Percentiles rank a stretch among this genome's conserved stretches.
phyloP scores from a whole-genome alignment of 2,329 filamentous ascomycete species.

The Colletotrichum sp. region DNA sequence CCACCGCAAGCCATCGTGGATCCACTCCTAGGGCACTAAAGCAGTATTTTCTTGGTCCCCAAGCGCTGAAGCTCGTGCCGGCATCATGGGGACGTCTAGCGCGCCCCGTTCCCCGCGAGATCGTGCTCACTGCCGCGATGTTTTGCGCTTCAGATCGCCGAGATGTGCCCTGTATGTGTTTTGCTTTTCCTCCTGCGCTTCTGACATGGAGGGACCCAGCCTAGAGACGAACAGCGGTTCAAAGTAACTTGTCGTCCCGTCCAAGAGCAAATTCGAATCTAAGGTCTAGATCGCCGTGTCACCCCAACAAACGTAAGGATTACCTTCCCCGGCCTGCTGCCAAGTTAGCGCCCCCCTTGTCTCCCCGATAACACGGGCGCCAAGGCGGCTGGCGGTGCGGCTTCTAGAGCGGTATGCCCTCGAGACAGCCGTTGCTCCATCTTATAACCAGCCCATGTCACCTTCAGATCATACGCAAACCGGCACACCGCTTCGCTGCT shows the following conservation, averaged over 20 bases:
- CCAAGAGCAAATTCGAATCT: not conserved
- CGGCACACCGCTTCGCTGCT: not conserved
- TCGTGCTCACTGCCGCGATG: not conserved
- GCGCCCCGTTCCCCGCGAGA: not conserved
- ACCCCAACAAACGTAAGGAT: not conserved
- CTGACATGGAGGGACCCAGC: not conserved
- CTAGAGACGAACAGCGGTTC: not conserved
- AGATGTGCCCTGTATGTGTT: not conserved
- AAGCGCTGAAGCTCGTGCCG: not conserved
- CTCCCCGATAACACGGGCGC: conserved; percentile 6
- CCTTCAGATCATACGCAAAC: not conserved
- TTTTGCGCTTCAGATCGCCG: not conserved
- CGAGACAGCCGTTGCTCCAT: conserved; percentile 9
- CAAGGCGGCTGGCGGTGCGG: conserved; percentile 22
- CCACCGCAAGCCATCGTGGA: not conserved
- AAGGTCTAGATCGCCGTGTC: not conserved
- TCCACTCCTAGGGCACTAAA: conserved; percentile 2
- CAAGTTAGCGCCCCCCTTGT: not conserved
- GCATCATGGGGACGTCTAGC: not conserved
- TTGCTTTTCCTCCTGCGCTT: not conserved
- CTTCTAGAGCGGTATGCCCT: conserved; percentile 4
- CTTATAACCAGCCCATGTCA: not conserved
- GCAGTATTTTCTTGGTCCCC: not conserved
- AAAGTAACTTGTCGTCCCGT: not conserved
- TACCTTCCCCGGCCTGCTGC: not conserved